Percentiles rank a stretch among this genome's conserved stretches.
These are phyloP conservation scores for Lenwebbia sp. DNA, from an alignment of 345 rosid genomes.

Conservation along the genomic window DNA sequence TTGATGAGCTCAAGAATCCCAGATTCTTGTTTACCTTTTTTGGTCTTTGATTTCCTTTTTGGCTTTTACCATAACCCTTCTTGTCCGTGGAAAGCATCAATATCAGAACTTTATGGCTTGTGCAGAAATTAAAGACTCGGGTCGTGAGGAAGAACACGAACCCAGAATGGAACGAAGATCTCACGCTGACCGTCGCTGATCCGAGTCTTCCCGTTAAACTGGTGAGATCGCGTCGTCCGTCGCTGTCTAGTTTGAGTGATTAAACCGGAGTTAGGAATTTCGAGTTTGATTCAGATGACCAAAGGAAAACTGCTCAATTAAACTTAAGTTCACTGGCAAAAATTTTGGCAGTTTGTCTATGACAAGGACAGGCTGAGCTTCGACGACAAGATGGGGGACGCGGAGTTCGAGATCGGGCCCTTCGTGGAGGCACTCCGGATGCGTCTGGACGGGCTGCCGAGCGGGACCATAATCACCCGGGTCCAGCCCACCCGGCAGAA, in stretches of 20 bases:
- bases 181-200: slow-evolving; percentile 72
- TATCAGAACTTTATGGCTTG: neutral
- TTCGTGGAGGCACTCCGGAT: slow-evolving; percentile 51
- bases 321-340: neutral
- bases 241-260: neutral
- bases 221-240: slow-evolving; percentile 16
- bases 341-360: slow-evolving; percentile 42
- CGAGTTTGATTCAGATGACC: neutral
- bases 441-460: slow-evolving; percentile 17
- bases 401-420: slow-evolving; percentile 54
- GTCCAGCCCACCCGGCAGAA: slow-evolving; percentile 44
- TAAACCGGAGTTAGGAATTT: neutral
- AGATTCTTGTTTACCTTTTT: neutral
- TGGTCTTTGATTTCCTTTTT: neutral
- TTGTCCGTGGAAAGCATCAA: neutral
- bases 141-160: slow-evolving; percentile 65
- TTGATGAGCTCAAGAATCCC: too few species aligned
- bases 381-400: slow-evolving; percentile 94
- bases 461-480: slow-evolving; percentile 48
- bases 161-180: slow-evolving; percentile 90
- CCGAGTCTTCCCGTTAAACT: slow-evolving; percentile 37
- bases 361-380: slow-evolving; percentile 74
- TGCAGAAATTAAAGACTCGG: slow-evolving; percentile 77
- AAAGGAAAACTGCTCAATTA: too few species aligned
- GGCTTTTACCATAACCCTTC: neutral